These are phyloP conservation scores for Ophiostoma angusticollis DNA, from an alignment of 2,329 filamentous ascomycete species.

Conservation along the genomic window DNA sequence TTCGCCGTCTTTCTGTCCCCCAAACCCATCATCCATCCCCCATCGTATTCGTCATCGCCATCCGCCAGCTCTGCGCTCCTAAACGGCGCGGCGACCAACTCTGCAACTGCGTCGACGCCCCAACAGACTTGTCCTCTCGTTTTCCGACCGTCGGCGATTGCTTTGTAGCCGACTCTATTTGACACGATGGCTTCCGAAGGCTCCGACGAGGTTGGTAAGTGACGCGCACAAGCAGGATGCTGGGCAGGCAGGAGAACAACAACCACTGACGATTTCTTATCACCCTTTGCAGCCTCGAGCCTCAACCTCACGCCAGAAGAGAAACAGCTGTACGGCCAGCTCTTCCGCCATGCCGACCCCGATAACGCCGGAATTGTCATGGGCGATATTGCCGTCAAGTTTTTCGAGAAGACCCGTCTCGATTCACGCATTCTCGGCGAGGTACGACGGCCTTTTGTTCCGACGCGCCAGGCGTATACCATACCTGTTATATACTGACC, in stretches of 20 bases:
- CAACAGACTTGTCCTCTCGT: no score
- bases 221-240: neutral
- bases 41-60: neutral
- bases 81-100: no score
- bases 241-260: neutral
- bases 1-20: no score
- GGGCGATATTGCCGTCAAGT: constrained; percentile 89
- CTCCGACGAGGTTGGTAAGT: constrained; percentile 18
- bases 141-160: constrained; percentile 2
- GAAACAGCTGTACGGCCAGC: constrained; percentile 83
- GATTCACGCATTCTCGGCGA: constrained; percentile 77
- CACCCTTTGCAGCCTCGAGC: constrained; percentile 42
- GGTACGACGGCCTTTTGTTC: constrained; percentile 34
- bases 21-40: no score
- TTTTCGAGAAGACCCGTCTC: constrained; percentile 92
- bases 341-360: constrained; percentile 86
- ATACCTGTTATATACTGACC: no score
- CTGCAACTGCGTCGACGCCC: no score
- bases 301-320: constrained; percentile 83
- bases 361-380: constrained; percentile 89
- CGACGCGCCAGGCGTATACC: no score
- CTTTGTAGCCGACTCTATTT: no score
- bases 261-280: neutral
- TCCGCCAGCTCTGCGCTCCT: no score
- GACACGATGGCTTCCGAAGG: constrained; percentile 19